Conservation (phyloP, 768 basidiomycete species). For the Russula ochroleuca region DNA sequence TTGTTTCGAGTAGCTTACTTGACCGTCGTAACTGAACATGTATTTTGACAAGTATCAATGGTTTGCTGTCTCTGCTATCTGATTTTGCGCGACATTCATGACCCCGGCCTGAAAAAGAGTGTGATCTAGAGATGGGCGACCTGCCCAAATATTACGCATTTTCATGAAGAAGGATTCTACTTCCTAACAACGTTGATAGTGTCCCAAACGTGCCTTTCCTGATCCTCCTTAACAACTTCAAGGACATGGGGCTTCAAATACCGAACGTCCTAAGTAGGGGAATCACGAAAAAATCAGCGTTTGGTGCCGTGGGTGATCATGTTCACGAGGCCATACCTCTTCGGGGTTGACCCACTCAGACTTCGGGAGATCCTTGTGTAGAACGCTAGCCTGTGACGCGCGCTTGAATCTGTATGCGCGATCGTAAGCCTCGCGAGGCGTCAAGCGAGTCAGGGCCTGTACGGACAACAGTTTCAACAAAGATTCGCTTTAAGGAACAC, state of each 20-base stretch:
- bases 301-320: no score
- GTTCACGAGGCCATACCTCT: conserved; percentile 53
- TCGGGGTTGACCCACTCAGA: conserved; percentile 71
- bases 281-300: background rate
- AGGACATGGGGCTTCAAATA: conserved; percentile 80
- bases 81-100: background rate
- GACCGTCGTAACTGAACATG: background rate
- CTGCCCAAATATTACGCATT: background rate
- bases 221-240: conserved; percentile 67
- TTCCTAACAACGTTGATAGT: conserved; percentile 65
- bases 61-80: background rate
- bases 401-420: conserved; percentile 84
- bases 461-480: background rate
- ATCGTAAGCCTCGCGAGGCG: conserved; percentile 78
- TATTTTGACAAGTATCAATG: background rate
- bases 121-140: background rate
- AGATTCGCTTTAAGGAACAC: background rate
- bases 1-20: conserved; percentile 2
- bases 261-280: conserved; percentile 66
- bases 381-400: conserved; percentile 72
- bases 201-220: conserved; percentile 81
- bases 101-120: background rate
- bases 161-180: conserved; percentile 8
- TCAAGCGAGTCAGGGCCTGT: conserved; percentile 81
- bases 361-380: conserved; percentile 77